A percentile compares a stretch with the other conserved stretches of the same genome.
Conservation (phyloP, 176 grass and related monocot genomes). For the Oryza meyeriana region DNA sequence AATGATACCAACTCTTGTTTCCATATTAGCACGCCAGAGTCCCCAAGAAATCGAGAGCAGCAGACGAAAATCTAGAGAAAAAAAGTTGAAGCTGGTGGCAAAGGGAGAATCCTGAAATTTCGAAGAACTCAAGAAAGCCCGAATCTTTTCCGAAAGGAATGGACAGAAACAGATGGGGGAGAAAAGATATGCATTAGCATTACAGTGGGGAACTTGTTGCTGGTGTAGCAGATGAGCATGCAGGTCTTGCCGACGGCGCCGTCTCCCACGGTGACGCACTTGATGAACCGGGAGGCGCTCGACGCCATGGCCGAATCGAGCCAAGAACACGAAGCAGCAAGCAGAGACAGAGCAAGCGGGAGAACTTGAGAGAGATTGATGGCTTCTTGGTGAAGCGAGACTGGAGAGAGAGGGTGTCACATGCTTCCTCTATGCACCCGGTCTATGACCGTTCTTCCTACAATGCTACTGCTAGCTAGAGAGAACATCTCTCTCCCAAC, state of each 20-base stretch:
- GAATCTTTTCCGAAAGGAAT: background rate
- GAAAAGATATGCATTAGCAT: background rate
- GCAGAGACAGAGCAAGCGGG: background rate
- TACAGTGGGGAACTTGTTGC: slow-evolving; percentile 98
- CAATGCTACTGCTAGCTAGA: background rate
- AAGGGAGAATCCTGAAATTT: background rate
- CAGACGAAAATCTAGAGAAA: background rate
- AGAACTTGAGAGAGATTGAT: background rate
- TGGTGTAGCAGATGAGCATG: slow-evolving; percentile 99
- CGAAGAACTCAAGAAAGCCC: background rate
- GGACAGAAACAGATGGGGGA: background rate
- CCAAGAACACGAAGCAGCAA: background rate
- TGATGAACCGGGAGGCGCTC: slow-evolving; percentile 89
- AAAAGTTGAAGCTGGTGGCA: background rate
- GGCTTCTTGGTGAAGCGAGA: slow-evolving; percentile 20
- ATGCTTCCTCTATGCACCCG: slow-evolving; percentile 14
- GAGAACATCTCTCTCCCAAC: background rate
- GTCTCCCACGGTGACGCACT: slow-evolving; percentile 98
- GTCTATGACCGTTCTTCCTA: background rate
- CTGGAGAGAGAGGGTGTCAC: slow-evolving; percentile 7
- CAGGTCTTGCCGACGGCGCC: slow-evolving; percentile 98
- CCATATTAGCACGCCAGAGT: background rate
- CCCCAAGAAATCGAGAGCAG: background rate
- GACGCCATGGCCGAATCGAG: slow-evolving; percentile 53
- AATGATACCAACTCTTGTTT: slow-evolving; percentile 7